These are phyloP conservation scores for Yarrowia galli DNA, from an alignment of 1,139 yeast genomes.

Conservation along the genomic window DNA sequence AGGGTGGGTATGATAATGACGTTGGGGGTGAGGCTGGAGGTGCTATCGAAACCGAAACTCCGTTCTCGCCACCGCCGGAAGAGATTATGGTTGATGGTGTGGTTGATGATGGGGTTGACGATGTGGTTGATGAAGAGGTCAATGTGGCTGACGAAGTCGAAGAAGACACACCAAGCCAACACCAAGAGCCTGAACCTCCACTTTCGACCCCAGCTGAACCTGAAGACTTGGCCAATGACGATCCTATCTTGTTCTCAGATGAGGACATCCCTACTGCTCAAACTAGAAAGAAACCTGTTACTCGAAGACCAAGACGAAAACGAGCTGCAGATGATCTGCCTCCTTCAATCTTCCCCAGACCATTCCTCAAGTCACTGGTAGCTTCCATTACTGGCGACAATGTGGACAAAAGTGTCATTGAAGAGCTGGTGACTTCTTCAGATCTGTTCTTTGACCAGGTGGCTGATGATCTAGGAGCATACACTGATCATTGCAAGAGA, in stretches of 20 bases:
- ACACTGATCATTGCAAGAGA: conserved; percentile 48
- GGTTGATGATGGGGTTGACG: background rate
- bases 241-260: background rate
- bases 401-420: conserved; percentile 42
- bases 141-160: background rate
- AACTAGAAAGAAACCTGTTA: background rate
- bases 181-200: background rate
- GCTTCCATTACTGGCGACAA: conserved; percentile 21
- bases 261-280: background rate
- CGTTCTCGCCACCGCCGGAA: background rate
- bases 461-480: conserved; percentile 46
- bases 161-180: background rate
- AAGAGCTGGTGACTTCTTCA: conserved; percentile 46
- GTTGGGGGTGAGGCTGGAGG: background rate
- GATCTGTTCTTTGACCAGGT: conserved; percentile 47
- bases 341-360: background rate
- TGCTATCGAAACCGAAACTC: conserved; percentile 30
- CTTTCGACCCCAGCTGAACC: no score
- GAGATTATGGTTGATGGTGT: background rate
- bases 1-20: background rate
- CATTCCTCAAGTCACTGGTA: conserved; percentile 9
- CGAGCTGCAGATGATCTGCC: background rate
- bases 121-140: background rate
- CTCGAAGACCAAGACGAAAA: background rate
- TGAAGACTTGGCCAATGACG: background rate